These are phyloP conservation scores for Mycena polygramma DNA, from an alignment of 768 basidiomycete genomes.

Conservation along the genomic window DNA sequence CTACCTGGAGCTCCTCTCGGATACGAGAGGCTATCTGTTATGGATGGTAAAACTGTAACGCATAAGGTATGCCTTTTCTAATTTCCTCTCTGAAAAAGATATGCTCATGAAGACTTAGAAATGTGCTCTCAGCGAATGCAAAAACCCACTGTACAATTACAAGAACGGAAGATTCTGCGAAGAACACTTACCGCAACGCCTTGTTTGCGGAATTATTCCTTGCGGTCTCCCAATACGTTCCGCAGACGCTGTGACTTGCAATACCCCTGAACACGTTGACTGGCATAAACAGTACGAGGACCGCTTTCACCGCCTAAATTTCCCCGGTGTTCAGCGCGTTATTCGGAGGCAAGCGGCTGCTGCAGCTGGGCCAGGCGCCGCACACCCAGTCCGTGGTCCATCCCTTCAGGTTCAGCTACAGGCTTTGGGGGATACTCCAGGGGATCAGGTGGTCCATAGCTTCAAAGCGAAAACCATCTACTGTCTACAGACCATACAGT, in stretches of 20 bases:
- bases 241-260: too few species aligned
- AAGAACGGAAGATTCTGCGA: neutral
- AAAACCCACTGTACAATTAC: neutral
- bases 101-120: neutral
- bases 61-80: constrained; percentile 38
- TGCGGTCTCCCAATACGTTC: neutral
- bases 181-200: neutral
- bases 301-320: too few species aligned
- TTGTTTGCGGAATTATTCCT: neutral
- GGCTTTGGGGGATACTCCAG: neutral
- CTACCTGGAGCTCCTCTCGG: constrained; percentile 26
- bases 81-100: neutral
- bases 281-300: too few species aligned
- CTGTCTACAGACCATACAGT: neutral
- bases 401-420: neutral
- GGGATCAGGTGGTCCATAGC: neutral
- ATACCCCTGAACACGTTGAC: too few species aligned
- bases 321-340: too few species aligned
- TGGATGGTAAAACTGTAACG: constrained; percentile 49
- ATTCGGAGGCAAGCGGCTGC: too few species aligned
- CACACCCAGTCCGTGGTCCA: too few species aligned
- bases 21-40: constrained; percentile 45
- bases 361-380: too few species aligned
- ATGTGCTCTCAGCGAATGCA: neutral
- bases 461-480: neutral